Percentiles rank a stretch among this genome's conserved stretches.
Evolutionary conservation across 1,284 basidiomycete genomes (phyloP).

Genomic region (Rhodofomes roseus): DNA sequence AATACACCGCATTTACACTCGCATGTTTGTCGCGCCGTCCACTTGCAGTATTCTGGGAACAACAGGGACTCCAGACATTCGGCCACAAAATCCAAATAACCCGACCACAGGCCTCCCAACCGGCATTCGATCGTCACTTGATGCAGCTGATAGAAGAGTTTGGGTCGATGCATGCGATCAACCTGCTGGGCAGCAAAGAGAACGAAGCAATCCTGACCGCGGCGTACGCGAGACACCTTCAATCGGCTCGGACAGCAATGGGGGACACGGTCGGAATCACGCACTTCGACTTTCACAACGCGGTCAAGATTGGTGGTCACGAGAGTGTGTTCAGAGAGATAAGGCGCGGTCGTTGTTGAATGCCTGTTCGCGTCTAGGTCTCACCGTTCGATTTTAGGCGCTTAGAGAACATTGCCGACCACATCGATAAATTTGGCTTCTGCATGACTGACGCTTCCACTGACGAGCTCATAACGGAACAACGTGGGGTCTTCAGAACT

Average conservation of each 20-base stretch:
- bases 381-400: slow-evolving; percentile 36
- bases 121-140: slow-evolving; percentile 94
- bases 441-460: slow-evolving; percentile 69
- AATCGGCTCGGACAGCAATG: slow-evolving; percentile 52
- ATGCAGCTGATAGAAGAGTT: slow-evolving; percentile 83
- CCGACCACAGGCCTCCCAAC: slow-evolving; percentile 92
- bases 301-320: slow-evolving; percentile 81
- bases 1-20: slow-evolving; percentile 12
- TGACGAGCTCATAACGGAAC: slow-evolving; percentile 73
- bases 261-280: slow-evolving; percentile 70
- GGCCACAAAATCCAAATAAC: slow-evolving; percentile 91
- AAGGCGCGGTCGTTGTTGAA: slow-evolving; percentile 38
- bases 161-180: slow-evolving; percentile 78
- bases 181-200: slow-evolving; percentile 87
- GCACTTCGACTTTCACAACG: slow-evolving; percentile 93
- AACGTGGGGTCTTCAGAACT: slow-evolving; percentile 88
- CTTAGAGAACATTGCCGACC: slow-evolving; percentile 55
- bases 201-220: slow-evolving; percentile 84
- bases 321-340: slow-evolving; percentile 82
- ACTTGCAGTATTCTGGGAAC: slow-evolving; percentile 90
- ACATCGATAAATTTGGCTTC: slow-evolving; percentile 83
- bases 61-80: slow-evolving; percentile 89
- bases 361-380: background rate
- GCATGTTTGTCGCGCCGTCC: slow-evolving; percentile 10
- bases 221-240: slow-evolving; percentile 80